Percentiles rank a stretch among this genome's conserved stretches.
Conservation (phyloP, 345 rosid genomes). For the Salix suchowensis region DNA sequence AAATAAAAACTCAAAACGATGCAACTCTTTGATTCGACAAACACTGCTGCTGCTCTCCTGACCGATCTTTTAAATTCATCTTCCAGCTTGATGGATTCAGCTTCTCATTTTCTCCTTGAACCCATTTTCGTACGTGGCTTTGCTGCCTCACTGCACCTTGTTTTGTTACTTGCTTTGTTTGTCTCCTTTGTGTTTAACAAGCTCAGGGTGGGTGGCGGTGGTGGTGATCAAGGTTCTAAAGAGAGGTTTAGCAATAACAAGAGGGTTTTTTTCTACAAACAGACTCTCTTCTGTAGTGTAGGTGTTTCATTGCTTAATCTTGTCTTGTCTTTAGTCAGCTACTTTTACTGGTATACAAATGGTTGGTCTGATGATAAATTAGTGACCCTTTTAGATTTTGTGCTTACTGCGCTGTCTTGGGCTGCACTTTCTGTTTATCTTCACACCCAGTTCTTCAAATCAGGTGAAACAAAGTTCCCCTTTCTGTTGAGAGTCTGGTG, state of each 20-base stretch:
- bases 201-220: constrained; percentile 15
- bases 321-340: constrained; percentile 43
- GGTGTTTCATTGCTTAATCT: constrained; percentile 52
- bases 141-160: constrained; percentile 37
- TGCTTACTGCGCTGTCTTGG: constrained; percentile 59
- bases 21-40: constrained; percentile 26
- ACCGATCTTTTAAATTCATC: constrained; percentile 6
- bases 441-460: constrained; percentile 14
- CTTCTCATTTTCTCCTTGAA: constrained; percentile 28
- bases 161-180: constrained; percentile 37
- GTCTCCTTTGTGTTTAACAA: constrained; percentile 34
- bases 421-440: constrained; percentile 41
- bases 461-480: constrained; percentile 37
- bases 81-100: constrained; percentile 21
- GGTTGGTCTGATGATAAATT: constrained; percentile 49
- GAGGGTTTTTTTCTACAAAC: constrained; percentile 26
- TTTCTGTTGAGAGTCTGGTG: constrained; percentile 62
- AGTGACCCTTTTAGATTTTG: constrained; percentile 56
- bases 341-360: constrained; percentile 62
- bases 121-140: constrained; percentile 38
- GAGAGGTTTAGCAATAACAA: constrained; percentile 9
- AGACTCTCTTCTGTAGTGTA: constrained; percentile 44
- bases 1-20: constrained; percentile 11
- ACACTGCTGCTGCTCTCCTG: constrained; percentile 16
- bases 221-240: constrained; percentile 21